A percentile compares a stretch with the other conserved stretches of the same genome.
phyloP scores from a whole-genome alignment of 495 filamentous ascomycete species.

The Penicillium bialowiezense region DNA sequence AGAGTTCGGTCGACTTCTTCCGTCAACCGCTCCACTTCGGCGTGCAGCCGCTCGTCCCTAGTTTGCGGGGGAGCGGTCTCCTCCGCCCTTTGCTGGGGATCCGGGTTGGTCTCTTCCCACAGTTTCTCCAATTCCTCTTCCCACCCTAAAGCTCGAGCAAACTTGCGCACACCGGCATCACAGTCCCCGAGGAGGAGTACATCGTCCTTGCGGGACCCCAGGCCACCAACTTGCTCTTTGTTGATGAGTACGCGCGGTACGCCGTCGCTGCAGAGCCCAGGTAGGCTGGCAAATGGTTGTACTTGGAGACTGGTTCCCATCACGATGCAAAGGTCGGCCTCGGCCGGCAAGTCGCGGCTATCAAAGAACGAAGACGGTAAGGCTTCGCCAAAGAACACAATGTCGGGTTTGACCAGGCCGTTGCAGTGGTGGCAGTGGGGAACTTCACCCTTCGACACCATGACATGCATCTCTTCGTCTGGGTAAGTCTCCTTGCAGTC shows the following conservation, averaged over 20 bases:
- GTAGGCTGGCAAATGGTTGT: slow-evolving; percentile 84
- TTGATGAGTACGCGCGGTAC: slow-evolving; percentile 85
- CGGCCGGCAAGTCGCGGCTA: slow-evolving; percentile 49
- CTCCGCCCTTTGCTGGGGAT: slow-evolving; percentile 29
- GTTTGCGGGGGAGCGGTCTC: slow-evolving; percentile 32
- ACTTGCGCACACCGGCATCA: slow-evolving; percentile 77
- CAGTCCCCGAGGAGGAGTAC: slow-evolving; percentile 73
- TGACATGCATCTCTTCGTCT: slow-evolving; percentile 65
- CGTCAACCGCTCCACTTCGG: slow-evolving; percentile 53
- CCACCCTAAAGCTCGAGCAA: slow-evolving; percentile 85
- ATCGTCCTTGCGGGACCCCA: slow-evolving; percentile 76
- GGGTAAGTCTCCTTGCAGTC: slow-evolving; percentile 75
- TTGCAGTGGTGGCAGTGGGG: slow-evolving; percentile 70
- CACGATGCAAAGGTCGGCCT: slow-evolving; percentile 80
- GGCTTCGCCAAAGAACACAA: slow-evolving; percentile 94
- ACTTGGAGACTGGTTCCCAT: slow-evolving; percentile 91
- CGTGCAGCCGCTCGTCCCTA: slow-evolving; percentile 54
- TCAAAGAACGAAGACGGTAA: slow-evolving; percentile 69
- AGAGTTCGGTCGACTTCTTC: slow-evolving; percentile 52
- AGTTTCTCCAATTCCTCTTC: slow-evolving; percentile 73
- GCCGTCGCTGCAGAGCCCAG: slow-evolving; percentile 54
- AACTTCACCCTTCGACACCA: slow-evolving; percentile 59
- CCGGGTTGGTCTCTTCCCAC: slow-evolving; percentile 57
- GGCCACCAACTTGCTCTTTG: slow-evolving; percentile 73
- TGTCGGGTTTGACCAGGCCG: slow-evolving; percentile 92